Percentiles rank a stretch among this genome's conserved stretches.
Conservation (phyloP, 345 rosid species). For the Ceriops decandra region DNA sequence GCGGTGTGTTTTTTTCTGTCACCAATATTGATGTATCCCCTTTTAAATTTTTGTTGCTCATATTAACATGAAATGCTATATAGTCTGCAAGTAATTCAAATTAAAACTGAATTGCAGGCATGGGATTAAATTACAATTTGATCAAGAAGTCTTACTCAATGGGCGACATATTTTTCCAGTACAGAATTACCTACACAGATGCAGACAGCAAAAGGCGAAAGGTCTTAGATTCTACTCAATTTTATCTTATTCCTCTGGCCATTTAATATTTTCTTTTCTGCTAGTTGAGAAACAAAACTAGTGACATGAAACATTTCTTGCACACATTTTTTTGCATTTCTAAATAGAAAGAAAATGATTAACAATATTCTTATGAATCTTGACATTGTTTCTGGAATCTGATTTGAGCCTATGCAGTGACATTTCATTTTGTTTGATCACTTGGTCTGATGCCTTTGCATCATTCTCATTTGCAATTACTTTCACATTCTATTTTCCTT, state of each 20-base stretch:
- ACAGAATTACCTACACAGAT: slow-evolving; percentile 43
- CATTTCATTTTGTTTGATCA: too few relatives aligned
- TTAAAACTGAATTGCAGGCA: slow-evolving; percentile 41
- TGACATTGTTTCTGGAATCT: too few relatives aligned
- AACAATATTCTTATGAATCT: too few relatives aligned
- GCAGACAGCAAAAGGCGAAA: slow-evolving; percentile 50
- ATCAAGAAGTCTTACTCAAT: slow-evolving; percentile 37
- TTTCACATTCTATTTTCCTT: too few relatives aligned
- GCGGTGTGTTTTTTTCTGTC: slow-evolving; percentile 31
- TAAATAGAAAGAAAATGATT: too few relatives aligned
- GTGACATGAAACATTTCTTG: too few relatives aligned
- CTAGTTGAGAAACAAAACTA: too few relatives aligned
- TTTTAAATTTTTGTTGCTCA: not conserved
- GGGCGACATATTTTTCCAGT: slow-evolving; percentile 58
- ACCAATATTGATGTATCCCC: not conserved
- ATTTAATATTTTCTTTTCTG: not conserved
- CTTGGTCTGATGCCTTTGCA: too few relatives aligned
- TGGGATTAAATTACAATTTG: slow-evolving; percentile 38
- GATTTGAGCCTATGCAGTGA: too few relatives aligned
- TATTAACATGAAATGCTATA: not conserved
- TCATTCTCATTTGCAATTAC: too few relatives aligned
- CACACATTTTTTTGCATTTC: too few relatives aligned
- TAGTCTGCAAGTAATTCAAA: slow-evolving; percentile 2
- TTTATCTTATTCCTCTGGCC: not conserved
- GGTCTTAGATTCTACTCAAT: slow-evolving; percentile 26